phyloP scores from a whole-genome alignment of 148 eudicot species.

The Mesembryanthemum crystallinum region DNA sequence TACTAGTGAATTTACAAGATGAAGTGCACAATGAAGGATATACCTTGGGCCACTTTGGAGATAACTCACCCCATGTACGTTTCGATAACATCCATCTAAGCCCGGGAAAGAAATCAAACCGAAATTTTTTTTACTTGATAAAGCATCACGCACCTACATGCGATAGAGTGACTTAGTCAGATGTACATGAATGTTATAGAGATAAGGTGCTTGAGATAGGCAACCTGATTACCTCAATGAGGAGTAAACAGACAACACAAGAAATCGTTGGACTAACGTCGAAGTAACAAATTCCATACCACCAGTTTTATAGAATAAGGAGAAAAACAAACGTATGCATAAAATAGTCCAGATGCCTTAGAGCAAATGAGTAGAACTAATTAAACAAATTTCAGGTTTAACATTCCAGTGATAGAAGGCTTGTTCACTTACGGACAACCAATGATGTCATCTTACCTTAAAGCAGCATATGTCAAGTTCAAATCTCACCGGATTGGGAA shows the following conservation, averaged over 20 bases:
- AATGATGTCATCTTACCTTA: not conserved
- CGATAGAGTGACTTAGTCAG: too few species aligned
- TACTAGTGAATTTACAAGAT: slow-evolving; percentile 12
- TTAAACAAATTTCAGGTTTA: not conserved
- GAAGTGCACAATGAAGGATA: slow-evolving; percentile 62
- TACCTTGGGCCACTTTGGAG: slow-evolving; percentile 99
- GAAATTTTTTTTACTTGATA: too few species aligned
- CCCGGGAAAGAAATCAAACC: slow-evolving; percentile 99
- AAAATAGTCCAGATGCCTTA: not conserved
- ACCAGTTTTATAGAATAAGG: too few species aligned
- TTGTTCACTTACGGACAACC: not conserved
- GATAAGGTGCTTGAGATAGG: too few species aligned
- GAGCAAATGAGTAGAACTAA: not conserved
- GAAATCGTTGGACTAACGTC: too few species aligned
- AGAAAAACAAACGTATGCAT: too few species aligned
- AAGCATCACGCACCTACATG: too few species aligned
- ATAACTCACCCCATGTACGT: slow-evolving; percentile 88
- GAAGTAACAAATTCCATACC: too few species aligned
- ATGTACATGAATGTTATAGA: too few species aligned
- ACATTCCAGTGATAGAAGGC: not conserved
- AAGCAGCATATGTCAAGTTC: not conserved
- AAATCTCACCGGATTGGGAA: too few species aligned
- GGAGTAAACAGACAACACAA: too few species aligned
- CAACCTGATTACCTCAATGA: too few species aligned
- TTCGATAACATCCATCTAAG: slow-evolving; percentile 97